A percentile compares a stretch with the other conserved stretches of the same genome.
Conservation (phyloP, 2,329 filamentous ascomycete genomes). For the Pestalotiopsis sp. region DNA sequence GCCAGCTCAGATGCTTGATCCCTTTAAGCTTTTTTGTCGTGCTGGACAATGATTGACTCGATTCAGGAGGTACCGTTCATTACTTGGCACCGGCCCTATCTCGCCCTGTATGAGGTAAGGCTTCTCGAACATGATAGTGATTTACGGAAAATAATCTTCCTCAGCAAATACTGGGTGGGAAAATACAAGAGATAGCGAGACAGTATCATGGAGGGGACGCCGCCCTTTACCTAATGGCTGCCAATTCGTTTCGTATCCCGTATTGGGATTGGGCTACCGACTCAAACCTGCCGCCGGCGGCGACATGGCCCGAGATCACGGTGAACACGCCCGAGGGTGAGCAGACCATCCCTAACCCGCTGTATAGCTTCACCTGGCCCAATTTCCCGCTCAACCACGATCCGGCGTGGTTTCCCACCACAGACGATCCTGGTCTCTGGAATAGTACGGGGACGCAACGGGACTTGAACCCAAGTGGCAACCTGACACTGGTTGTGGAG, state of each 20-base stretch:
- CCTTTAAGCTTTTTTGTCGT: neutral
- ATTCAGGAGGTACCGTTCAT: conserved; percentile 51
- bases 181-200: conserved; percentile 49
- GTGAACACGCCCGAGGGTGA: conserved; percentile 44
- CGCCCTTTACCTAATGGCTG: conserved; percentile 45
- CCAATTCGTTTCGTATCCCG: conserved; percentile 49
- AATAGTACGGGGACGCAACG: conserved; percentile 41
- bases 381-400: conserved; percentile 36
- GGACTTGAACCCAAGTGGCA: conserved; percentile 35
- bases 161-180: conserved; percentile 54
- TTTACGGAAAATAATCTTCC: neutral
- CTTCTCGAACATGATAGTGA: conserved; percentile 15
- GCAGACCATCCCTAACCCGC: conserved; percentile 51
- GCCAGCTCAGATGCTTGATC: neutral
- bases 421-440: conserved; percentile 31
- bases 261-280: conserved; percentile 59
- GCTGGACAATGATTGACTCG: conserved; percentile 10
- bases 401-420: conserved; percentile 36
- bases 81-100: conserved; percentile 60
- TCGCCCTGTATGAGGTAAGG: conserved; percentile 57
- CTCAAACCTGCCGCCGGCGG: conserved; percentile 43
- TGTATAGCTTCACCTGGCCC: conserved; percentile 55
- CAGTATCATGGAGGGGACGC: conserved; percentile 41
- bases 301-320: conserved; percentile 36
- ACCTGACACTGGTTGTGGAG: conserved; percentile 29